Conservation (phyloP, 768 basidiomycete genomes). For the Mycena belliarum region DNA sequence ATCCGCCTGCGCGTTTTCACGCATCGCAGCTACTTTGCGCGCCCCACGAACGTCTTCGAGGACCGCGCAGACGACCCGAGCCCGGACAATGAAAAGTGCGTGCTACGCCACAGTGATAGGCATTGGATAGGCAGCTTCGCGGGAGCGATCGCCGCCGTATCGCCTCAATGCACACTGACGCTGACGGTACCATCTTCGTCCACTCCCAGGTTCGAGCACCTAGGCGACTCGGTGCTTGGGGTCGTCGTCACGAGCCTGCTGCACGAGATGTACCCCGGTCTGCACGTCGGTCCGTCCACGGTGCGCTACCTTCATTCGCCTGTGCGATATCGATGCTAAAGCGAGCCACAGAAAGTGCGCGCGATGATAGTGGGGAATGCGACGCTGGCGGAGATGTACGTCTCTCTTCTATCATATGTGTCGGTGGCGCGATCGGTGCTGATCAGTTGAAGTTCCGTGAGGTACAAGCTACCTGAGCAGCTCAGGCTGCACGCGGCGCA, state of each 20-base stretch:
- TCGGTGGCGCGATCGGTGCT: neutral
- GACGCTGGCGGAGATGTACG: constrained; percentile 71
- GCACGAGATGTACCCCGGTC: constrained; percentile 61
- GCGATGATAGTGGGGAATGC: constrained; percentile 73
- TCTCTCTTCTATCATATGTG: constrained; percentile 4
- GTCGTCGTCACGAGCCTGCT: constrained; percentile 67
- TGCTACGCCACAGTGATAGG: too few species aligned
- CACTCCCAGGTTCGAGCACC: constrained; percentile 64
- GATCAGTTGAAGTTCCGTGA: constrained; percentile 49
- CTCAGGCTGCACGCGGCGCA: constrained; percentile 73
- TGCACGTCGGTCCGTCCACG: constrained; percentile 78
- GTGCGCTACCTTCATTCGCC: constrained; percentile 38
- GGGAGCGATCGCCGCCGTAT: neutral
- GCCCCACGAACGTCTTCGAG: constrained; percentile 77
- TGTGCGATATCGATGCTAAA: constrained; percentile 1
- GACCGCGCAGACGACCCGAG: constrained; percentile 70
- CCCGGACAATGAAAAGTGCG: constrained; percentile 82
- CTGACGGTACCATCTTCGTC: constrained; percentile 4
- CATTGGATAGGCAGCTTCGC: too few species aligned
- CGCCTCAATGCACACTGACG: neutral
- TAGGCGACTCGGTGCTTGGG: constrained; percentile 75
- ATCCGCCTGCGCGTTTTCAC: constrained; percentile 67
- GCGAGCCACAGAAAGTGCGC: constrained; percentile 67
- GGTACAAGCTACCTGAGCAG: constrained; percentile 61
- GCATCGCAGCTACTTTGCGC: constrained; percentile 68